Conservation (phyloP, 441 rosid genomes). For the Mallotus japonicus region DNA sequence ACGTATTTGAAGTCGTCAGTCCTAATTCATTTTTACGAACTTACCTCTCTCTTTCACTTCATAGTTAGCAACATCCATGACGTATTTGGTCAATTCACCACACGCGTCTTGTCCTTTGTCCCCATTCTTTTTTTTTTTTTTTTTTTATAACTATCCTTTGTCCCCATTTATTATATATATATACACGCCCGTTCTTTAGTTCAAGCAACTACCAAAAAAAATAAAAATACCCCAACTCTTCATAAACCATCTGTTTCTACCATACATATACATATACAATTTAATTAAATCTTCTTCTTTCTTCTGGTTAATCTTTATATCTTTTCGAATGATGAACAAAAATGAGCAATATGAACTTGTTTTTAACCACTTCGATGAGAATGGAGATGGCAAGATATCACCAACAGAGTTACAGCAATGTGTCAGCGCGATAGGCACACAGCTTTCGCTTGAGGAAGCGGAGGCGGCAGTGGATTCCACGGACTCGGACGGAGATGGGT, state of each 20-base stretch:
- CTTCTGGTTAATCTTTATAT: too few species aligned
- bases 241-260: not conserved
- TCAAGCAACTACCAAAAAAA: too few species aligned
- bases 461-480: constrained; percentile 33
- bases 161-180: not conserved
- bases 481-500: constrained; percentile 49
- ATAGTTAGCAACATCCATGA: too few species aligned
- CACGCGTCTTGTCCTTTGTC: constrained; percentile 11
- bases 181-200: not conserved
- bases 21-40: constrained; percentile 10
- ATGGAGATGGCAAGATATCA: constrained; percentile 59
- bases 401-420: constrained; percentile 45
- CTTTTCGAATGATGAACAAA: constrained; percentile 20
- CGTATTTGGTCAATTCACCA: constrained; percentile 27
- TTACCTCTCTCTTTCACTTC: not conserved
- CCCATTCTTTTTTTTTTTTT: not conserved
- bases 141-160: too few species aligned
- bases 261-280: too few species aligned
- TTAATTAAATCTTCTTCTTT: too few species aligned
- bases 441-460: constrained; percentile 35
- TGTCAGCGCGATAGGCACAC: constrained; percentile 40
- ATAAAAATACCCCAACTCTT: too few species aligned
- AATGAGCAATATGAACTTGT: constrained; percentile 40
- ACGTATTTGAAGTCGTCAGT: not conserved
- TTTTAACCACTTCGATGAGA: constrained; percentile 45